Evolutionary conservation across 352 stramenopile genomes (phyloP).

Genomic region (Stephanocyclus meneghinianus): DNA sequence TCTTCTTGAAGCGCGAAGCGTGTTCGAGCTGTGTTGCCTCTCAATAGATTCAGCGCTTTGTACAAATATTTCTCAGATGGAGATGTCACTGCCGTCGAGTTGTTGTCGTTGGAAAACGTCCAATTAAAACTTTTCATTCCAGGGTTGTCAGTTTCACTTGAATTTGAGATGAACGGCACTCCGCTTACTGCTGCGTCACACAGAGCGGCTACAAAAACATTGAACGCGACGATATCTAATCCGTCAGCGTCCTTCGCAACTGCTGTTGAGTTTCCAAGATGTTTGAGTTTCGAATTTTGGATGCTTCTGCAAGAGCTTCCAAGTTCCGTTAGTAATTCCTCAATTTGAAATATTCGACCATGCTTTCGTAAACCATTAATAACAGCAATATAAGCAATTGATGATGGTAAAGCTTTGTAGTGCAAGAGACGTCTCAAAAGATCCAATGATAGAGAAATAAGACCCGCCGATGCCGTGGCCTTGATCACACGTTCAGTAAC

Average conservation of each 20-base stretch:
- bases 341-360: slow-evolving; percentile 47
- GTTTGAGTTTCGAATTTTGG: not conserved
- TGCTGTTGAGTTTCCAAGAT: not conserved
- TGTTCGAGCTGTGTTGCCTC: slow-evolving; percentile 26
- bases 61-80: slow-evolving; percentile 43
- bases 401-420: slow-evolving; percentile 40
- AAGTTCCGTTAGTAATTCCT: slow-evolving; percentile 45
- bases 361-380: slow-evolving; percentile 50
- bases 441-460: slow-evolving; percentile 45
- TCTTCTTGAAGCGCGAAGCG: slow-evolving; percentile 17
- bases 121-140: slow-evolving; percentile 1
- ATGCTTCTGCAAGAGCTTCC: slow-evolving; percentile 23
- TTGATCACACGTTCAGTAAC: slow-evolving; percentile 58
- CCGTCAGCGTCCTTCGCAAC: not conserved
- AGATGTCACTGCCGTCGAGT: slow-evolving; percentile 18
- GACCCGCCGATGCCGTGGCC: slow-evolving; percentile 50
- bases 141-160: not conserved
- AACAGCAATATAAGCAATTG: slow-evolving; percentile 57
- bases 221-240: slow-evolving; percentile 61
- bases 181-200: slow-evolving; percentile 52
- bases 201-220: slow-evolving; percentile 66
- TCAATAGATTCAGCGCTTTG: slow-evolving; percentile 46
- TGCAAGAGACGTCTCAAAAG: slow-evolving; percentile 39
- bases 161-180: slow-evolving; percentile 19
- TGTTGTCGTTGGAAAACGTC: not conserved